Evolutionary conservation across 2,329 filamentous ascomycete genomes (phyloP), one percentile per base, ranked within the genome.

Genomic region (Aspergillus sp.): DNA sequence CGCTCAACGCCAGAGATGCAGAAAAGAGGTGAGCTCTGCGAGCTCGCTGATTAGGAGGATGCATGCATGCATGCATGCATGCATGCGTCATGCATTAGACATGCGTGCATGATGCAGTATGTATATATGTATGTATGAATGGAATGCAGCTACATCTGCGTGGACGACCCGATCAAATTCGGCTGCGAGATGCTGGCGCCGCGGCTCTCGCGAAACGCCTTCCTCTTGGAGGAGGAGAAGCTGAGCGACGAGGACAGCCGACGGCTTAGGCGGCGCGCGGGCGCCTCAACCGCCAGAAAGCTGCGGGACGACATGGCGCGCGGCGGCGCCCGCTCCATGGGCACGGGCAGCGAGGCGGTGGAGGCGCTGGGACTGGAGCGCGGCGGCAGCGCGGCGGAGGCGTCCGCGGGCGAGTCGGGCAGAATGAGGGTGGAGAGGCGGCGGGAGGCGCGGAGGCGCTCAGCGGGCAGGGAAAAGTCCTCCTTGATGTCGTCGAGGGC

Each of bases 401-500:
- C 47, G 31, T 61, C 58, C n/a, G n/a, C n/a, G n/a, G n/a, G n/a
- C n/a, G n/a, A n/a, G 10, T 38, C 34, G 14, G 16, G 14, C 34
- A 53, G 53, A 23, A 62, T 49, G 32, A 69, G 48, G 6, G 63
- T 66, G 9, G 68, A 69, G 34, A 57, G 57, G 17, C 65, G 64
- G 20, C 65, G 65, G 38, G 58, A 60, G 52, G 48, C 45, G 9
- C 53, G 53, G 48, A 69, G 61, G 41, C 60, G 64, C 25, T 64
- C 62, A 25, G 65, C 55, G 16, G 58, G 58, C 11, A 64, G 54
- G 9, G 65, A 57, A 17, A 68, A 57, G 49, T 71, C 67, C 51
- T 71, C 68, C 23, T 65, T 67, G 53, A 70, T 70, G 46, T 70
- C 68, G 50, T 64, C 68, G 41, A 71, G 65, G 41, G 65, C 68